Evolutionary conservation across 2,329 filamentous ascomycete genomes (phyloP).

Genomic region (Calonectria pseudoturangicola): DNA sequence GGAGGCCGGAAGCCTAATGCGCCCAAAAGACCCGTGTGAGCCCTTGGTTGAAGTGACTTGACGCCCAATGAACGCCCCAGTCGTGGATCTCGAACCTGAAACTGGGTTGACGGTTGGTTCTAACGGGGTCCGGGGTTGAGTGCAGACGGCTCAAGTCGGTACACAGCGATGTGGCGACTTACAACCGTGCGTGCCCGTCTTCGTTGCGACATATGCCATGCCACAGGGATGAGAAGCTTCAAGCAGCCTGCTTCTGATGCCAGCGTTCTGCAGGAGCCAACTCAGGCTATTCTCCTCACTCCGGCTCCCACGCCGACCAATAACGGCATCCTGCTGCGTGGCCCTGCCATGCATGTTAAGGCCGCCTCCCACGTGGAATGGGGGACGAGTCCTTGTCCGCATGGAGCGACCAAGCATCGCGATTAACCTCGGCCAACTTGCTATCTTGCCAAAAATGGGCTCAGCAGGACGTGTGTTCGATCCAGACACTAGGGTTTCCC

Average conservation of each 20-base stretch:
- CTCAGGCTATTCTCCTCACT: slow-evolving; percentile 31
- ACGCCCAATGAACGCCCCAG: slow-evolving; percentile 25
- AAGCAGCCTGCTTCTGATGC: slow-evolving; percentile 22
- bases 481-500: slow-evolving; percentile 23
- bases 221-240: neutral
- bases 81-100: slow-evolving; percentile 34
- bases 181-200: neutral
- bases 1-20: slow-evolving; percentile 6
- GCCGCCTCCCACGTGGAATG: slow-evolving; percentile 29
- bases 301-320: slow-evolving; percentile 21
- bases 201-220: slow-evolving; percentile 17
- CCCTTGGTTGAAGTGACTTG: slow-evolving; percentile 11
- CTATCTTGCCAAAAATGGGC: slow-evolving; percentile 13
- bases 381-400: slow-evolving; percentile 11
- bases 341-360: slow-evolving; percentile 25
- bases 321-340: neutral
- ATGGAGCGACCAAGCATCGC: slow-evolving; percentile 35
- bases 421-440: slow-evolving; percentile 16
- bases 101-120: slow-evolving; percentile 35
- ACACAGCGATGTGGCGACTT: slow-evolving; percentile 18
- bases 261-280: slow-evolving; percentile 19
- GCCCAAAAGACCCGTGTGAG: slow-evolving; percentile 26
- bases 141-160: slow-evolving; percentile 13
- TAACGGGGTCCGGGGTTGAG: slow-evolving; percentile 24
- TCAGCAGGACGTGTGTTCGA: neutral